Evolutionary conservation across 495 filamentous ascomycete genomes (phyloP).

Genomic region (Penicillium diatomitis): DNA sequence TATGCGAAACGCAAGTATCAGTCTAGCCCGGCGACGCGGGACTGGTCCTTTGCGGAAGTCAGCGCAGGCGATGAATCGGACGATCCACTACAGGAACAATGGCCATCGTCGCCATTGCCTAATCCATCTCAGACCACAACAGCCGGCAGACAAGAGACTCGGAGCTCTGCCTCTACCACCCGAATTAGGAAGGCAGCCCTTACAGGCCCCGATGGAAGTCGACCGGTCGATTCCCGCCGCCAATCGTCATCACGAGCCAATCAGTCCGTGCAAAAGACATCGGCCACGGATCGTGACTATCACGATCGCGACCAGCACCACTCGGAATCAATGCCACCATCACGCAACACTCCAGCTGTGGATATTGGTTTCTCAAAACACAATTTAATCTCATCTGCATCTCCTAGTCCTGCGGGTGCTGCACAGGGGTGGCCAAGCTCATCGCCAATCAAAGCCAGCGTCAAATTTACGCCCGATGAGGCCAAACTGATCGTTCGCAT

Average conservation of each 20-base stretch:
- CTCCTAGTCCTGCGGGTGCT: not conserved
- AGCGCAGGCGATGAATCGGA: conserved; percentile 36
- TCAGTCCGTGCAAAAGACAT: conserved; percentile 2
- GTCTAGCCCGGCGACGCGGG: conserved; percentile 29
- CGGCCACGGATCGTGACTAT: conserved; percentile 4
- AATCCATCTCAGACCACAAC: conserved; percentile 2
- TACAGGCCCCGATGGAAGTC: not conserved
- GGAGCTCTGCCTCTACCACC: too few species aligned
- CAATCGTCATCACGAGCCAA: not conserved
- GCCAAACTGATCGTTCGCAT: conserved; percentile 24
- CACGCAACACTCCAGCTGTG: conserved; percentile 36
- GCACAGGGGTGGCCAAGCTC: conserved; percentile 3
- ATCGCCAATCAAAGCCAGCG: conserved; percentile 8
- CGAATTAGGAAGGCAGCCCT: not conserved
- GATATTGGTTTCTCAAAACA: not conserved
- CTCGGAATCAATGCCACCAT: conserved; percentile 35
- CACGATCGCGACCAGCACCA: not conserved
- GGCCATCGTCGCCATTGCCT: conserved; percentile 26
- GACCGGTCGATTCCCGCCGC: not conserved
- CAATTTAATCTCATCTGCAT: conserved; percentile 4
- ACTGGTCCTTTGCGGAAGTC: conserved; percentile 37
- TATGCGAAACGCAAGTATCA: conserved; percentile 20
- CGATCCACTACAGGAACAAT: conserved; percentile 36
- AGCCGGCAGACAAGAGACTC: not conserved
- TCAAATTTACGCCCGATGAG: conserved; percentile 25